Evolutionary conservation across 805 yeast genomes (phyloP), one percentile per base, ranked within the genome.

Genomic region (Suhomyces sp.): DNA sequence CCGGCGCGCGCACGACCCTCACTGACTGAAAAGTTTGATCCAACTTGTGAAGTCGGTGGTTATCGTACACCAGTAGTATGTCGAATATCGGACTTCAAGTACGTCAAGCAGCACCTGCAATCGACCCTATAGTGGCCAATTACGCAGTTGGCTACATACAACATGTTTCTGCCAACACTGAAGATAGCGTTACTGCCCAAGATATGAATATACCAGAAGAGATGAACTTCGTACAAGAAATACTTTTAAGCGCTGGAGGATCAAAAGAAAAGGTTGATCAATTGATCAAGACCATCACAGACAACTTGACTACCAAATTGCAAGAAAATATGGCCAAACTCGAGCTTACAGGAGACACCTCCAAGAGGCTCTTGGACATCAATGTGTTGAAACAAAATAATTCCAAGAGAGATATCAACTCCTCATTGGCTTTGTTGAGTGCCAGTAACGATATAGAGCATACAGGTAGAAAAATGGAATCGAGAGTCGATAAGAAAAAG

Each of bases 401-500:
- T 68, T 73, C 73, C 60, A 87, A 85, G 68, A 81, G 90, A 69
- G 92, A 86, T 66, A 82, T 83, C 60, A 86, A 87, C 65, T 79
- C 91, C 3, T 85, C 92, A 4, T 78, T 91, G 59, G 91, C 90
- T 5, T 72, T 89, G 60, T 71, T 90, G 51, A 90, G 90, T 63
- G 90, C 91, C 13, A 80, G 87, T 13, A 82, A 84, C 56, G 97
- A 91, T 65, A 87, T 94, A 59, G 97, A 92, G 57, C 96, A 92
- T 57, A 80, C 96, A 0, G 97, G 97, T 53, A 83, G 97, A 71
- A 85, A 87, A 60, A 87, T 91, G 76, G 98, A 94, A 70, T 86
- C 96, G 45, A 83, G 96, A 65, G 99, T 94, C 44, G 99, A 94
- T 70, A 88, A 88, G 79, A 92, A 91, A 84, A 94, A 94, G 72